Percentiles rank a stretch among this genome's conserved stretches.
These are phyloP conservation scores for Juglanconis oblonga DNA, from an alignment of 2,329 filamentous ascomycete genomes.

Conservation along the genomic window DNA sequence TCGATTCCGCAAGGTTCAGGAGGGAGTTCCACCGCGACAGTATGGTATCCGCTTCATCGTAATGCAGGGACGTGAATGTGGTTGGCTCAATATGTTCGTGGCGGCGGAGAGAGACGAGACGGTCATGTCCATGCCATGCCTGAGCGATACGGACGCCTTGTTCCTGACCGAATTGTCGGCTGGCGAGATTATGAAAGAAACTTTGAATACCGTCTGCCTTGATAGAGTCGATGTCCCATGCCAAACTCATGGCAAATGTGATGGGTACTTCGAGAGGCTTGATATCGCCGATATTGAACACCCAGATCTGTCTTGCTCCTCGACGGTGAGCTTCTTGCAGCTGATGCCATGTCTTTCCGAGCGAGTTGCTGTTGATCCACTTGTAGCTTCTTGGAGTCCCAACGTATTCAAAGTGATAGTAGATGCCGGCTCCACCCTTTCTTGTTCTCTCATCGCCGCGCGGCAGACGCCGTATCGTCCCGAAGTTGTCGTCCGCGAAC, in stretches of 20 bases:
- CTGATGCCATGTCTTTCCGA: conserved; percentile 28
- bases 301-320: conserved; percentile 58
- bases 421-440: conserved; percentile 56
- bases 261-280: conserved; percentile 59
- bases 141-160: conserved; percentile 41
- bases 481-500: conserved; percentile 63
- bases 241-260: conserved; percentile 55
- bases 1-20: conserved; percentile 38
- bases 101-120: conserved; percentile 49
- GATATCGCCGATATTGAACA: conserved; percentile 63
- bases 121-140: conserved; percentile 52
- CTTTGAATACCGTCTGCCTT: conserved; percentile 42
- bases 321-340: conserved; percentile 52
- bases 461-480: conserved; percentile 57
- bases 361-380: conserved; percentile 60
- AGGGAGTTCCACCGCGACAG: conserved; percentile 50
- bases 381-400: conserved; percentile 59
- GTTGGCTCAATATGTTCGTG: conserved; percentile 57
- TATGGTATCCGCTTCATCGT: conserved; percentile 56
- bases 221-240: conserved; percentile 50
- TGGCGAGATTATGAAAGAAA: conserved; percentile 43
- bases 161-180: conserved; percentile 24
- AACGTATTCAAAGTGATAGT: conserved; percentile 61
- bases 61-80: conserved; percentile 57
- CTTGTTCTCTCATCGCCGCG: conserved; percentile 48